These are phyloP conservation scores for Acacia crassicarpa DNA, from an alignment of 306 rosid genomes.

Conservation along the genomic window DNA sequence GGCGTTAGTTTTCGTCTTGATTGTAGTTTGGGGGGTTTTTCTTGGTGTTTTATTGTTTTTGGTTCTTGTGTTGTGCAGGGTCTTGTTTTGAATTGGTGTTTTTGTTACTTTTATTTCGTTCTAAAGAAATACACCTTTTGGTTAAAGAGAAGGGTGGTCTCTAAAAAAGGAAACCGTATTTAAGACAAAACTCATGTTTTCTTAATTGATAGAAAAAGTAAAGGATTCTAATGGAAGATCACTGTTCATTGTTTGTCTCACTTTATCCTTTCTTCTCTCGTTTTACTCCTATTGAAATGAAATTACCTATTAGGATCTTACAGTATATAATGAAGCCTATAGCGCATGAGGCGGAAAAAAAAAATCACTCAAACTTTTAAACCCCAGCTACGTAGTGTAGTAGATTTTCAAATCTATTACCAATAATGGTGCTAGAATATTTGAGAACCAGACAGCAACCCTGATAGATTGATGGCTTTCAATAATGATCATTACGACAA, in stretches of 20 bases:
- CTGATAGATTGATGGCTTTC: constrained; percentile 36
- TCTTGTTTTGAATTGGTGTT: background rate
- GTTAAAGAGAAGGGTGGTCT: background rate
- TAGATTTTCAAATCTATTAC: background rate
- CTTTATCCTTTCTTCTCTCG: background rate
- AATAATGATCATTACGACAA: constrained; percentile 38
- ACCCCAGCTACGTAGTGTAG: background rate
- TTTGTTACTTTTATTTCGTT: background rate
- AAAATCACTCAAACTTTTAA: background rate
- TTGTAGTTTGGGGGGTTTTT: background rate
- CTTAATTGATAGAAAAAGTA: background rate
- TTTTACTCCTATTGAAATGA: background rate
- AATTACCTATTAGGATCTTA: constrained; percentile 7
- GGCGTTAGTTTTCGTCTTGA: background rate
- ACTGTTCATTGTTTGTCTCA: background rate
- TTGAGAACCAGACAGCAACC: constrained; percentile 20
- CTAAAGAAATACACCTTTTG: background rate
- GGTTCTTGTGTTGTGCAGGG: background rate
- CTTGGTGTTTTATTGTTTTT: background rate
- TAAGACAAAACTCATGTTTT: background rate
- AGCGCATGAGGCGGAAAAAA: background rate
- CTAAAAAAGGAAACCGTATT: background rate
- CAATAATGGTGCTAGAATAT: constrained; percentile 10
- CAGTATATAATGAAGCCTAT: too few species aligned
- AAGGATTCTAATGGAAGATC: background rate